phyloP scores from a whole-genome alignment of 371 early-diverging fungal species.

The Rhizomucor miehei region DNA sequence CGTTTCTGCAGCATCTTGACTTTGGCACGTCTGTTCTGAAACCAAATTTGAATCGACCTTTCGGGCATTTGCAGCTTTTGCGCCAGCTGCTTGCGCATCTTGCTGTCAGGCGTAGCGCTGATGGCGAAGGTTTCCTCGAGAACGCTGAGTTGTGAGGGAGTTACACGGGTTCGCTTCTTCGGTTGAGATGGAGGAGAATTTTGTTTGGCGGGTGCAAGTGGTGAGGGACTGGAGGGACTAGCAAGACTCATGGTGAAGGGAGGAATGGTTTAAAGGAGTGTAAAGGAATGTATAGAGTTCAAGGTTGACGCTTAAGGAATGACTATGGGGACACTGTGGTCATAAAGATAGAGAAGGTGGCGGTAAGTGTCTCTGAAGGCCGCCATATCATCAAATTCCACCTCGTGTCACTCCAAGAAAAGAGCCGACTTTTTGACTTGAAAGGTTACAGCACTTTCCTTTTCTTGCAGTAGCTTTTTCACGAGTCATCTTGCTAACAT shows the following conservation, averaged over 20 bases:
- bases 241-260: conserved; percentile 6
- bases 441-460: too few species aligned
- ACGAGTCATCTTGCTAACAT: too few species aligned
- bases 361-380: not conserved
- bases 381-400: too few species aligned
- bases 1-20: conserved; percentile 70
- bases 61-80: conserved; percentile 88
- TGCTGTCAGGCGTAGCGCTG: conserved; percentile 71
- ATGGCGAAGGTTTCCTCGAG: conserved; percentile 73
- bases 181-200: conserved; percentile 12
- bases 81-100: conserved; percentile 84
- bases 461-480: too few species aligned
- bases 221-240: conserved; percentile 4
- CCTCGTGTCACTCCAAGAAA: too few species aligned
- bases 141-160: conserved; percentile 68
- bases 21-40: conserved; percentile 98
- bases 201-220: conserved; percentile 6
- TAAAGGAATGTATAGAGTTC: conserved; percentile 13
- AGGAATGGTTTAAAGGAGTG: conserved; percentile 8
- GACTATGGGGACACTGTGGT: conserved; percentile 10
- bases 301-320: conserved; percentile 7
- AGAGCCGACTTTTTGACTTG: too few species aligned
- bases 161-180: conserved; percentile 72
- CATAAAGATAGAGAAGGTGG: conserved; percentile 14
- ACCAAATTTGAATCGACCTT: conserved; percentile 98